These are phyloP conservation scores for Vitis rotundifolia DNA, from an alignment of 164 flowering plant species.

Conservation along the genomic window DNA sequence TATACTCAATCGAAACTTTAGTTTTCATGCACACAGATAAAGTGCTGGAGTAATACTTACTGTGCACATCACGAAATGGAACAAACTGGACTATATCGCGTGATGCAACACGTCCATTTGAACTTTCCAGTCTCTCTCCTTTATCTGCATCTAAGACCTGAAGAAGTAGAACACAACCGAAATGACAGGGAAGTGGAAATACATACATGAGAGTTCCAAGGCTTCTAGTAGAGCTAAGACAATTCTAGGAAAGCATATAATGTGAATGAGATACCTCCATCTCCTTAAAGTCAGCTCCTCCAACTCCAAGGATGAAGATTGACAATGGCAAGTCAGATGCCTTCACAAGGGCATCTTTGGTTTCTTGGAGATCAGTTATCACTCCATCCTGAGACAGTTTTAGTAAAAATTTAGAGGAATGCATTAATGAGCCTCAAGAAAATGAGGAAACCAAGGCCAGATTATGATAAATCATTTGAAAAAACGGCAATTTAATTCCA, in stretches of 20 bases:
- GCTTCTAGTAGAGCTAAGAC: no score
- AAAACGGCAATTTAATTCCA: neutral
- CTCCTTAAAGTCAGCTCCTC: slow-evolving; percentile 82
- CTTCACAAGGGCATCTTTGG: slow-evolving; percentile 74
- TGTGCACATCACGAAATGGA: slow-evolving; percentile 72
- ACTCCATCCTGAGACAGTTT: slow-evolving; percentile 65
- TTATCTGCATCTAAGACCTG: slow-evolving; percentile 69
- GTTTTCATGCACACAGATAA: no score
- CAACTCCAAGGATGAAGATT: slow-evolving; percentile 78
- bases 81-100: slow-evolving; percentile 89
- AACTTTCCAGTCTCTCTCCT: slow-evolving; percentile 66
- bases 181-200: neutral
- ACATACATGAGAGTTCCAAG: no score
- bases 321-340: slow-evolving; percentile 83
- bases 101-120: slow-evolving; percentile 67
- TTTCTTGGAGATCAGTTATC: slow-evolving; percentile 84
- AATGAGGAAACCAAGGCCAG: neutral
- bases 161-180: neutral
- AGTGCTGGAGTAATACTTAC: slow-evolving; percentile 34
- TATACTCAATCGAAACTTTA: no score
- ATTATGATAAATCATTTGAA: no score
- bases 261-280: slow-evolving; percentile 61
- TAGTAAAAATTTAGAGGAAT: neutral
- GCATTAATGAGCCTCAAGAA: slow-evolving; percentile 6
- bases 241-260: neutral